These are phyloP conservation scores for Eucalyptus viminalis DNA, from an alignment of 345 rosid species.

Conservation along the genomic window DNA sequence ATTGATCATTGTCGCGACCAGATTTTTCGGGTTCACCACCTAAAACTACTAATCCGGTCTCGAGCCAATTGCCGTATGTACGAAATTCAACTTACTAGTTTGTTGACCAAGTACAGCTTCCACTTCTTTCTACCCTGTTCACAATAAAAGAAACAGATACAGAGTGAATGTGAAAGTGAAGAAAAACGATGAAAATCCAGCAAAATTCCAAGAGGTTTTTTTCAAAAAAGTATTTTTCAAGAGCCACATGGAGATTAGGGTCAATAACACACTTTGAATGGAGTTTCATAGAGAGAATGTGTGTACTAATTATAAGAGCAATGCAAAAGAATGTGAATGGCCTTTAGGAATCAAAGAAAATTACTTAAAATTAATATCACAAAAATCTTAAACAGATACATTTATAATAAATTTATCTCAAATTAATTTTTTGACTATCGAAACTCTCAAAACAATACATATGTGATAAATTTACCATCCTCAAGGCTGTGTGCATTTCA, in stretches of 20 bases:
- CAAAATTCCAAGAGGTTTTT: background rate
- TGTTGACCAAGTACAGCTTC: background rate
- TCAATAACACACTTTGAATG: background rate
- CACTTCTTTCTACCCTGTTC: background rate
- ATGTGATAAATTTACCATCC: accelerated
- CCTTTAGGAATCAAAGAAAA: background rate
- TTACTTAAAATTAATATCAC: background rate
- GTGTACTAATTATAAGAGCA: background rate
- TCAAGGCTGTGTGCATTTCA: too few relatives aligned
- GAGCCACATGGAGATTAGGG: background rate
- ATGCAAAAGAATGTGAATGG: background rate
- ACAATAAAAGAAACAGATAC: background rate
- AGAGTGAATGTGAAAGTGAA: background rate
- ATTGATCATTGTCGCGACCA: too few relatives aligned
- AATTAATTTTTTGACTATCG: too few relatives aligned
- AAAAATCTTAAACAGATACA: accelerated
- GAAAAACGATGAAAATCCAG: background rate
- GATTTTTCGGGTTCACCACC: too few relatives aligned
- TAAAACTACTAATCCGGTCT: too few relatives aligned
- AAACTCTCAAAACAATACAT: accelerated
- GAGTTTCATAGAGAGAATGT: background rate
- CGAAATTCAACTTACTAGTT: background rate
- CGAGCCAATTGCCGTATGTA: background rate
- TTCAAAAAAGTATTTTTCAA: background rate
- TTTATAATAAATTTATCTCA: accelerated